Percentiles rank a stretch among this genome's conserved stretches.
Evolutionary conservation across 139 green algal species (phyloP).

Genomic region (Chlorella sp.): DNA sequence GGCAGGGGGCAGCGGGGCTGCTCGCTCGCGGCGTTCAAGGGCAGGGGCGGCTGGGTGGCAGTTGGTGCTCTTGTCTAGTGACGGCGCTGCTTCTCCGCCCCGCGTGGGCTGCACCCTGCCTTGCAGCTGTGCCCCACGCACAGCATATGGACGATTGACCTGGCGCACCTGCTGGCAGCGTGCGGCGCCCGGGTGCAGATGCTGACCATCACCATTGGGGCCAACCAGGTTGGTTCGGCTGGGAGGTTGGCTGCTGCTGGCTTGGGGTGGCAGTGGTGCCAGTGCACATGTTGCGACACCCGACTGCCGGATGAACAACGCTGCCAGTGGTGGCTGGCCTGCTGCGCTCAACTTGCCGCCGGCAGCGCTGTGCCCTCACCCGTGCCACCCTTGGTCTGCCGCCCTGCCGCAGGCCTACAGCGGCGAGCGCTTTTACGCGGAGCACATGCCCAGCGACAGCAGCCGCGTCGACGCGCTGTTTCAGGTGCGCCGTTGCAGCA

Average conservation of each 20-base stretch:
- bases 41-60: too few relatives aligned
- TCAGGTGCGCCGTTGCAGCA: conserved; percentile 16
- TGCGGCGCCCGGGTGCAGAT: conserved; percentile 77
- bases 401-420: conserved; percentile 60
- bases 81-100: not conserved
- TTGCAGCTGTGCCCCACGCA: conserved; percentile 53
- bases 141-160: conserved; percentile 95
- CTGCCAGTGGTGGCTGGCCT: too few relatives aligned
- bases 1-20: too few relatives aligned
- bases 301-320: too few relatives aligned
- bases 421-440: conserved; percentile 86
- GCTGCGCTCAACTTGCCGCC: too few relatives aligned
- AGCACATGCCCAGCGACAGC: conserved; percentile 78
- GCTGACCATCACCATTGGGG: conserved; percentile 81
- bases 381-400: not conserved
- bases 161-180: conserved; percentile 85
- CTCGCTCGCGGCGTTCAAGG: too few relatives aligned
- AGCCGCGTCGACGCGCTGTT: conserved; percentile 83
- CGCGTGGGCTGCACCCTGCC: not conserved
- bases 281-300: too few relatives aligned
- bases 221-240: conserved; percentile 71
- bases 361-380: too few relatives aligned
- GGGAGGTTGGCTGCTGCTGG: not conserved
- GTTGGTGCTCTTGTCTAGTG: too few relatives aligned
- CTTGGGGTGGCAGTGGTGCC: too few relatives aligned